These are phyloP conservation scores for Apiospora koreana DNA, from an alignment of 2,329 filamentous ascomycete genomes.

Conservation along the genomic window DNA sequence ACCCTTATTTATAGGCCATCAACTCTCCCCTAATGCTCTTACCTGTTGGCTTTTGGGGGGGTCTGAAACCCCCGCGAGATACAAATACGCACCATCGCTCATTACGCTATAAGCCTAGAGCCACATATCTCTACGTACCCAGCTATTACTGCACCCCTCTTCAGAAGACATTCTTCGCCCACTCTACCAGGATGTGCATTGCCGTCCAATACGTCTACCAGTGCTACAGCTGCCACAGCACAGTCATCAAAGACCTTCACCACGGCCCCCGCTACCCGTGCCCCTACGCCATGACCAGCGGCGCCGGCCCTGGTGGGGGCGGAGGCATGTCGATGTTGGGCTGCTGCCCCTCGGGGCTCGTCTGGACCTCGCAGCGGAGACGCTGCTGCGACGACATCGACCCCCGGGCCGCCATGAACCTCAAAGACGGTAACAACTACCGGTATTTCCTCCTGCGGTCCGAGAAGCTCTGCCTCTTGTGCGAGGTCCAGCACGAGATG, in stretches of 20 bases:
- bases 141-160: background rate
- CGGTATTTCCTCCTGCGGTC: background rate
- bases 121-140: background rate
- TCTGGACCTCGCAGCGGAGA: background rate
- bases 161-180: background rate
- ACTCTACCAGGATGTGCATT: background rate
- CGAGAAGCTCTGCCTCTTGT: background rate
- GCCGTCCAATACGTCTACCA: background rate
- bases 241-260: slow-evolving; percentile 4
- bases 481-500: background rate
- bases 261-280: background rate
- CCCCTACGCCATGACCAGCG: background rate
- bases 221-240: background rate
- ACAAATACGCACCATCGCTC: background rate
- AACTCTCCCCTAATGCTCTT: background rate
- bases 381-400: background rate
- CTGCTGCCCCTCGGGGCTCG: background rate
- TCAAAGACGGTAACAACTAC: background rate
- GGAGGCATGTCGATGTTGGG: background rate
- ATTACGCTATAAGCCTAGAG: background rate
- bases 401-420: background rate
- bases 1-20: background rate
- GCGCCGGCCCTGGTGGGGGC: background rate
- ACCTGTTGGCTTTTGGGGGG: background rate
- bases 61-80: background rate